These are phyloP conservation scores for Aspergillus bertholletiae DNA, from an alignment of 495 filamentous ascomycete species.

Conservation along the genomic window DNA sequence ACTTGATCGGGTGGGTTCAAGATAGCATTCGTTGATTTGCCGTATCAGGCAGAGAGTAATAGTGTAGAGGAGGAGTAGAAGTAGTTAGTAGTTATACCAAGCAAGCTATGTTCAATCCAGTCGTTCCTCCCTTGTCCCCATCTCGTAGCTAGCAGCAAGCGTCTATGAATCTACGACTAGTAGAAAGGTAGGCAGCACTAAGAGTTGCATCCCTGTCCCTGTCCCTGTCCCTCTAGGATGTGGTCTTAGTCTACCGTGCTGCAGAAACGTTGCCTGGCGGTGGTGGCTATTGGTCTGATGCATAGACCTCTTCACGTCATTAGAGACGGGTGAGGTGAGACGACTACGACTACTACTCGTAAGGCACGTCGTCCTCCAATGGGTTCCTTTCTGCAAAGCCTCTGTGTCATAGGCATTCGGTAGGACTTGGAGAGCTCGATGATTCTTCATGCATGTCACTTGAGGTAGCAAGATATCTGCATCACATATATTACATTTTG, in stretches of 20 bases:
- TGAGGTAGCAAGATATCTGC: no score
- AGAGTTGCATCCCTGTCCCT: background rate
- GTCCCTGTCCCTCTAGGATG: background rate
- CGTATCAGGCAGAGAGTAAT: background rate
- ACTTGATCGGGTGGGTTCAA: no score
- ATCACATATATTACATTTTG: no score
- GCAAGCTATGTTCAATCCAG: background rate
- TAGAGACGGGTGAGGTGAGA: background rate
- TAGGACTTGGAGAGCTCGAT: no score
- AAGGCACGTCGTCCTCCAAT: background rate
- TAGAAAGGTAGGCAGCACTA: background rate
- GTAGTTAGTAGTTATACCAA: background rate
- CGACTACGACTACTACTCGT: no score
- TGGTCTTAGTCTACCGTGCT: background rate
- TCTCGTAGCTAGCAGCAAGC: background rate
- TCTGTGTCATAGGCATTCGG: no score
- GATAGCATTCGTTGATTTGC: constrained; percentile 3
- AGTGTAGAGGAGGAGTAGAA: no score
- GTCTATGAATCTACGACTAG: no score
- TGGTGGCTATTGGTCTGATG: background rate
- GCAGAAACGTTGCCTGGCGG: background rate
- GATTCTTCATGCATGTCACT: no score
- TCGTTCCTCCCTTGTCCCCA: background rate
- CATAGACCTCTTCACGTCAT: background rate
- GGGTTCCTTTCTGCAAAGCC: background rate